Percentiles rank a stretch among this genome's conserved stretches.
phyloP scores from a whole-genome alignment of 345 rosid genomes.

The Eucalyptus lansdowneana region DNA sequence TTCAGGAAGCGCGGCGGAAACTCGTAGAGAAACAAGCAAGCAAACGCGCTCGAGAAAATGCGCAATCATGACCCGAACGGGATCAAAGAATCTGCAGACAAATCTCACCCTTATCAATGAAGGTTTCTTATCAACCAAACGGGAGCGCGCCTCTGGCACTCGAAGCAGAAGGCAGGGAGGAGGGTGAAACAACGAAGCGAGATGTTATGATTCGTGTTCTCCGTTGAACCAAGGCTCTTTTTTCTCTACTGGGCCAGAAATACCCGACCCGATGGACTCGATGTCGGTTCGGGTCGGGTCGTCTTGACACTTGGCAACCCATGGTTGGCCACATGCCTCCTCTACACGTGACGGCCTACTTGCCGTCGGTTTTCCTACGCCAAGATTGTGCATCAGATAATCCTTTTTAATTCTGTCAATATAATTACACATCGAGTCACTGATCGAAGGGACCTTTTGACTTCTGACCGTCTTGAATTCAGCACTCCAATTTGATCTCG shows the following conservation, averaged over 20 bases:
- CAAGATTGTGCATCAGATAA: too few relatives aligned
- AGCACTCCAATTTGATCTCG: too few relatives aligned
- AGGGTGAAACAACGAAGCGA: background rate
- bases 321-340: background rate
- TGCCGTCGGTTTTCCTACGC: background rate
- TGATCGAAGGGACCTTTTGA: too few relatives aligned
- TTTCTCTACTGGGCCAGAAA: background rate
- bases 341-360: background rate
- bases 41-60: background rate
- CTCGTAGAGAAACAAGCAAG: background rate
- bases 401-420: rapidly evolving
- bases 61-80: background rate
- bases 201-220: background rate
- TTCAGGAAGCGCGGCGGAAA: background rate
- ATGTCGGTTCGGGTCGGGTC: background rate
- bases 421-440: too few relatives aligned
- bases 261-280: background rate
- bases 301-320: background rate
- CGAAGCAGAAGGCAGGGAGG: background rate
- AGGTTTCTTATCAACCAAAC: rapidly evolving
- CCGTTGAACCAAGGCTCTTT: background rate
- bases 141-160: rapidly evolving
- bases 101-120: background rate
- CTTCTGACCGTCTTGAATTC: too few relatives aligned
- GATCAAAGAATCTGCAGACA: background rate